A percentile compares a stretch with the other conserved stretches of the same genome.
Conservation (phyloP, 257 asterid species). For the Euphrasia confusa region DNA sequence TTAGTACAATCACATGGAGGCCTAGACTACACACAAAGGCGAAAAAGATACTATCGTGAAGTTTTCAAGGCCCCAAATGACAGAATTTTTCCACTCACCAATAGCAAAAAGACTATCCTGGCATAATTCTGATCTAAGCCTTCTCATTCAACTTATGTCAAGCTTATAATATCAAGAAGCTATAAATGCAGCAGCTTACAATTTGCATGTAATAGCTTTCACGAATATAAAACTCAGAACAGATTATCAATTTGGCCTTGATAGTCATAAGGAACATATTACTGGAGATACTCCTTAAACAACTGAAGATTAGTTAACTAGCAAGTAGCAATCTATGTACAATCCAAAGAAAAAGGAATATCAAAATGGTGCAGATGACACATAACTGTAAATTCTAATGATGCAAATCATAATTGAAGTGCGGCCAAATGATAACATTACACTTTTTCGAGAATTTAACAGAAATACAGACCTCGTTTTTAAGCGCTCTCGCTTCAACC, state of each 20-base stretch:
- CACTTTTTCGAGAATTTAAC: slow-evolving; percentile 7
- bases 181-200: slow-evolving; percentile 12
- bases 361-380: neutral
- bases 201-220: slow-evolving; percentile 3
- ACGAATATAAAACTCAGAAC: neutral
- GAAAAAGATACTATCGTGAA: neutral
- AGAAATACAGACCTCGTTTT: slow-evolving; percentile 35
- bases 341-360: neutral
- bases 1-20: neutral
- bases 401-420: neutral
- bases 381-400: neutral
- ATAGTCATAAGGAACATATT: neutral
- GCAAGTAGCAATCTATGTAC: neutral
- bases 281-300: slow-evolving; percentile 9
- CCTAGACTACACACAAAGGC: neutral
- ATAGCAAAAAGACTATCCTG: neutral
- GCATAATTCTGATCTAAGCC: neutral
- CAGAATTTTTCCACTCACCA: slow-evolving; percentile 12
- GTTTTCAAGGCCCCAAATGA: slow-evolving; percentile 17
- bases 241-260: no score
- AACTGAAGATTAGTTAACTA: slow-evolving; percentile 1
- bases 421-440: neutral
- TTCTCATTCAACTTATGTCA: neutral
- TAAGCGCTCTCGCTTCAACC: slow-evolving; percentile 30
- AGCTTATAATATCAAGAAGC: neutral